A percentile compares a stretch with the other conserved stretches of the same genome.
phyloP scores from a whole-genome alignment of 208 protist genomes.

The Leishmania martiniquensis region DNA sequence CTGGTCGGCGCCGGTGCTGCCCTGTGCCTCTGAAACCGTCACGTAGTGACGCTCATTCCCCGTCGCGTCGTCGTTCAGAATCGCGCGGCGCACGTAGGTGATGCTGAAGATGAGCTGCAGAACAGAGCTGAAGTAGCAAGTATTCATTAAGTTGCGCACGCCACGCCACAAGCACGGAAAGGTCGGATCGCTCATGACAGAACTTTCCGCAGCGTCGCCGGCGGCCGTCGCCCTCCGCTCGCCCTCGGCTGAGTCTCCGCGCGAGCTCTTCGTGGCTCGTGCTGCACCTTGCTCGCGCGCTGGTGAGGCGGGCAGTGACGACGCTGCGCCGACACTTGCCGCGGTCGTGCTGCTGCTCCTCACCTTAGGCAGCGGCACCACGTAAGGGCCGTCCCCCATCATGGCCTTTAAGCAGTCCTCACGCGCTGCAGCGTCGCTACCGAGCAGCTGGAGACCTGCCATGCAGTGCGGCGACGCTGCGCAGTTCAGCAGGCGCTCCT shows the following conservation, averaged over 20 bases:
- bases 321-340: neutral
- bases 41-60: neutral
- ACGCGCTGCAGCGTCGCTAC: constrained; percentile 30
- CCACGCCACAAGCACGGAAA: constrained; percentile 68
- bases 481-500: constrained; percentile 47
- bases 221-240: neutral
- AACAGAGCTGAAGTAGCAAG: constrained; percentile 90
- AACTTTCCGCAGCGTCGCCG: constrained; percentile 1
- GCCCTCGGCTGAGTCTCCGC: neutral
- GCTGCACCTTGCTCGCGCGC: neutral
- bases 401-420: constrained; percentile 38
- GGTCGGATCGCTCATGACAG: constrained; percentile 14
- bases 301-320: neutral
- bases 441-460: constrained; percentile 44
- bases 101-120: constrained; percentile 85
- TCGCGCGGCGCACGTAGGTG: constrained; percentile 50
- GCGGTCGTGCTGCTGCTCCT: neutral
- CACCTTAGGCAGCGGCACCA: constrained; percentile 29
- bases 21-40: neutral
- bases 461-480: constrained; percentile 57
- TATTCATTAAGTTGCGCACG: constrained; percentile 85
- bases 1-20: neutral
- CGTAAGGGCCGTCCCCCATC: constrained; percentile 43
- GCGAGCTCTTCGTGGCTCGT: constrained; percentile 3
- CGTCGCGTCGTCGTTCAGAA: constrained; percentile 41